Conservation (phyloP, 1,139 yeast genomes). For the Suzukiozyma palmioleophila region DNA sequence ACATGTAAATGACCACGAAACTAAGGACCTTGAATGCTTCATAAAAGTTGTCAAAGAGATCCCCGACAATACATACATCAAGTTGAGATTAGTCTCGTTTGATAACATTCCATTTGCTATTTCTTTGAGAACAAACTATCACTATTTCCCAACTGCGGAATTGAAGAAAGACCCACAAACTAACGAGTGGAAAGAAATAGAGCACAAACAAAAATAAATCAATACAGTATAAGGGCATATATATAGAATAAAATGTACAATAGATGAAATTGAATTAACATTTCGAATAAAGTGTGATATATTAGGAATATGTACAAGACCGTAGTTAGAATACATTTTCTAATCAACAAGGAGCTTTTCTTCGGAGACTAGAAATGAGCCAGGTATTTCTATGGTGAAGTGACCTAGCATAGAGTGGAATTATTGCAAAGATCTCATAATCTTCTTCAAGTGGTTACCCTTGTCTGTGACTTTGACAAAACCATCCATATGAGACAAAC, state of each 20-base stretch:
- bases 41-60: conserved; percentile 58
- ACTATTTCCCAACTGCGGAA: conserved; percentile 83
- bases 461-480: conserved; percentile 52
- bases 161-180: conserved; percentile 41
- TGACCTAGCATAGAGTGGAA: neutral
- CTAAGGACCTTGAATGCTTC: conserved; percentile 65
- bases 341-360: too few species aligned
- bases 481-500: conserved; percentile 60
- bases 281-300: too few species aligned
- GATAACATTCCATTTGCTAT: conserved; percentile 85
- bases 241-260: neutral
- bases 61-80: conserved; percentile 77
- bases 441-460: conserved; percentile 47
- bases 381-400: too few species aligned
- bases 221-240: conserved; percentile 2
- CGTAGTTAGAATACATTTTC: too few species aligned
- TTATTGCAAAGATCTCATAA: conserved; percentile 29
- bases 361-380: too few species aligned
- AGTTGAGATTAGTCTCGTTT: conserved; percentile 75
- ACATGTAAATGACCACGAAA: conserved; percentile 75
- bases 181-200: conserved; percentile 51
- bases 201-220: conserved; percentile 10
- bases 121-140: conserved; percentile 82
- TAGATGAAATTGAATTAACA: neutral
- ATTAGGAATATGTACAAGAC: too few species aligned